Base-by-base conservation (phyloP, 345 rosid genomes). In the Populus alba region DNA sequence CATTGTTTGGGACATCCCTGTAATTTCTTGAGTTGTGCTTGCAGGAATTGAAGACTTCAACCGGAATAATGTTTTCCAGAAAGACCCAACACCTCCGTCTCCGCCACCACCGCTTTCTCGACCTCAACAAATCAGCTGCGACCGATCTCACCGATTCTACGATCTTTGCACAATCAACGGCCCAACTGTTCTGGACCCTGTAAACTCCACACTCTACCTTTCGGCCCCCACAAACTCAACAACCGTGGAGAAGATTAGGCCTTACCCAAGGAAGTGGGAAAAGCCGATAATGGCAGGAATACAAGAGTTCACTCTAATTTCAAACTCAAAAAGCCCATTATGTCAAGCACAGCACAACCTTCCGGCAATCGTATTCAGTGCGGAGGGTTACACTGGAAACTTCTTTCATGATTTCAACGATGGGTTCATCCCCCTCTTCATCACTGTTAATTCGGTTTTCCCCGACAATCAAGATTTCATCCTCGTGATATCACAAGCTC, bases 321-420 rank as follows among this genome's bases (percentile, higher is more conserved):
- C 78, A 20, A 76, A 79, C 83, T 86, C 83, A 72, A 2, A 38
- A 23, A 37, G 81, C 66, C 72, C 79, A 25, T 22, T 53, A 37
- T 85, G 90, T 22, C 72, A 85, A 38, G 66, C 74, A 74, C 87
- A 72, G 29, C 88, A 88, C 75, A 67, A 75, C 10, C 81, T 35
- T 15, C 95, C 92, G 3, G 94, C 97, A 18, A 29, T 88, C 2
- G 88, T 85, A 41, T 90, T 90, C 78, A 86, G 88, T 65, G 82
- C 87, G 5, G 92, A 89, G 35, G 97, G 97, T 43, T 90, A 87
- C 86, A 88, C 92, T 2, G 95, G 94, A 35, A 91, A 81, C 83
- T 81, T 89, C 47, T 89, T 84, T 80, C 97, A 90, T 38, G 95
- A 87, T 25, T 92, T 92, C 81, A 84, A 72, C 51, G 97, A 94